Conservation (phyloP, 75 land plant species). For the Chamaecyparis obtusa region DNA sequence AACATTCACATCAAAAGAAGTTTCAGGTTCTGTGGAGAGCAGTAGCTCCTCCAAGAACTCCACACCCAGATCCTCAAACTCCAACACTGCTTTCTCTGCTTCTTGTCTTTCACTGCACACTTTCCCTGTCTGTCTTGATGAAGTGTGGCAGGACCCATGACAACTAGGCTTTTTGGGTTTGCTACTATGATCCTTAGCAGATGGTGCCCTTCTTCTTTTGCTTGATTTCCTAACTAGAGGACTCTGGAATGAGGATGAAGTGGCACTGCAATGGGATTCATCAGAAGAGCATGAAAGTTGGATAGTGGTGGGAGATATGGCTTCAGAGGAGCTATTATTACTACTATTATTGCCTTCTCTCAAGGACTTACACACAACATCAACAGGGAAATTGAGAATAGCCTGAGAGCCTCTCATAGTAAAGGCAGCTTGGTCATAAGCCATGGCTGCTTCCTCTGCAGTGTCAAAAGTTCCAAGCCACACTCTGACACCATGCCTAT, state of each 20-base stretch:
- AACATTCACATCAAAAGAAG: not conserved
- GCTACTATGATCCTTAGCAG: not conserved
- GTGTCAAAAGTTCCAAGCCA: constrained; percentile 51
- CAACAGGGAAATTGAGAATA: constrained; percentile 33
- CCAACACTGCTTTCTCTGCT: not conserved
- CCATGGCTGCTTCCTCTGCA: constrained; percentile 25
- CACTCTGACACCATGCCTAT: constrained; percentile 27
- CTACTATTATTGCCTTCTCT: not conserved
- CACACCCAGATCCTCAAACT: not conserved
- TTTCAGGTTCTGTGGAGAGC: not conserved
- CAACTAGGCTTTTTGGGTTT: not conserved
- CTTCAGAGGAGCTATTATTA: not conserved
- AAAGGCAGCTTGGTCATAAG: constrained; percentile 44
- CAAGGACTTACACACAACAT: not conserved
- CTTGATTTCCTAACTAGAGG: not conserved
- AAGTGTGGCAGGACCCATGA: not conserved
- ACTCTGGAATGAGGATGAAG: not conserved
- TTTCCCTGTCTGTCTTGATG: not conserved
- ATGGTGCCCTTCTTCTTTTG: not conserved
- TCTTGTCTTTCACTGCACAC: not conserved
- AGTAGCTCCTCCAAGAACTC: not conserved
- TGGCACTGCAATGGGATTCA: not conserved
- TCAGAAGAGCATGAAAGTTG: not conserved
- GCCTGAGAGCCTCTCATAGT: constrained; percentile 40
- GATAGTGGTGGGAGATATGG: not conserved